A percentile compares a stretch with the other conserved stretches of the same genome.
phyloP scores from a whole-genome alignment of 768 basidiomycete genomes.

The Pleurotus sapidus region DNA sequence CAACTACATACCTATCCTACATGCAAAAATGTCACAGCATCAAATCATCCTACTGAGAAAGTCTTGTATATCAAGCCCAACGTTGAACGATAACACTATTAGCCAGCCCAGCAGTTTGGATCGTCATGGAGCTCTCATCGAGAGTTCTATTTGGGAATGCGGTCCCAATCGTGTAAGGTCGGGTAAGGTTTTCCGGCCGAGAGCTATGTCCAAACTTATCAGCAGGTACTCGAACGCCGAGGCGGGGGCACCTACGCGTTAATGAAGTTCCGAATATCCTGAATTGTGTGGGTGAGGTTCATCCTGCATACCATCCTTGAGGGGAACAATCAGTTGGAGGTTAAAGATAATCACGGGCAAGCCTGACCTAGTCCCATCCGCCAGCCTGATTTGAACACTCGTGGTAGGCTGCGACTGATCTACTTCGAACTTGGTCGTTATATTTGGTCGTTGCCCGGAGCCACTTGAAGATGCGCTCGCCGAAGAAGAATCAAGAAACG shows the following conservation, averaged over 20 bases:
- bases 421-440: constrained; percentile 69
- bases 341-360: not conserved
- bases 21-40: too few relatives aligned
- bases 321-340: not conserved
- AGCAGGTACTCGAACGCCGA: not conserved
- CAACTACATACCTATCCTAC: too few relatives aligned
- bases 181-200: constrained; percentile 58
- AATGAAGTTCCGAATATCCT: constrained; percentile 83
- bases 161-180: constrained; percentile 77
- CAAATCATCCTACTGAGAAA: too few relatives aligned
- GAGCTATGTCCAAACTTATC: constrained; percentile 40
- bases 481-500: constrained; percentile 41
- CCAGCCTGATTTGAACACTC: constrained; percentile 85
- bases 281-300: constrained; percentile 89
- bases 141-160: constrained; percentile 84
- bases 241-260: constrained; percentile 69
- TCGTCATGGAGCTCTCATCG: constrained; percentile 56
- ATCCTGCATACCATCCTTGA: constrained; percentile 76
- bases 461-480: constrained; percentile 18
- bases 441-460: constrained; percentile 27
- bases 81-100: constrained; percentile 88
- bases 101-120: constrained; percentile 66
- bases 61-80: constrained; percentile 41
- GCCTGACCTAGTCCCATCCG: constrained; percentile 81
- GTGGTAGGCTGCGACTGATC: constrained; percentile 83